Conservation (phyloP, 2,329 filamentous ascomycete genomes). For the Xylaria sp. region DNA sequence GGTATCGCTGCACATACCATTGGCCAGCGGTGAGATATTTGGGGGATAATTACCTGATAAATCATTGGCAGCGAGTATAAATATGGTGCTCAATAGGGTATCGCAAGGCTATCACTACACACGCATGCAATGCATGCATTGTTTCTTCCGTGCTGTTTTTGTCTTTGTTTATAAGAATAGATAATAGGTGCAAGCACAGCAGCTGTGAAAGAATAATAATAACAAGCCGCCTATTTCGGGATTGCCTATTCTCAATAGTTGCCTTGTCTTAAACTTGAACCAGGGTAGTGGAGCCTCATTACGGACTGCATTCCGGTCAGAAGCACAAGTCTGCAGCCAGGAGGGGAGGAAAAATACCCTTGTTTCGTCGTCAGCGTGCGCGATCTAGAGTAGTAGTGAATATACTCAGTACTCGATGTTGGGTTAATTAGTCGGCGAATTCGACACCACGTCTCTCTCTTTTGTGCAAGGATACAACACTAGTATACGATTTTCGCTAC, state of each 20-base stretch:
- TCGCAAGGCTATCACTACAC: constrained; percentile 7
- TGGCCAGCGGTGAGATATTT: constrained; percentile 21
- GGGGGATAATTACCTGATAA: constrained; percentile 21
- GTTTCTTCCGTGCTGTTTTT: not conserved
- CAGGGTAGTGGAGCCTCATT: constrained; percentile 39
- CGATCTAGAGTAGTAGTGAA: constrained; percentile 1
- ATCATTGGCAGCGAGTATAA: constrained; percentile 11
- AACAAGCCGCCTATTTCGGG: not conserved
- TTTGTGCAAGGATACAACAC: not conserved
- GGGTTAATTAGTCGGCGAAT: constrained; percentile 25
- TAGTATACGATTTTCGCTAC: not conserved
- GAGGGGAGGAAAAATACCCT: constrained; percentile 4
- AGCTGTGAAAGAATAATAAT: constrained; percentile 4
- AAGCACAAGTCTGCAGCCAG: constrained; percentile 16
- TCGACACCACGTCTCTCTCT: not conserved
- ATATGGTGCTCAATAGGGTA: constrained; percentile 5
- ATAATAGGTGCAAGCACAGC: not conserved
- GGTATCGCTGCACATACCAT: constrained; percentile 28
- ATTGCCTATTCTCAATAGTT: not conserved
- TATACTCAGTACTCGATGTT: constrained; percentile 8
- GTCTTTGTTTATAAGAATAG: not conserved
- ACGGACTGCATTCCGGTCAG: constrained; percentile 21
- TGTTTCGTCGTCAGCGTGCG: constrained; percentile 9
- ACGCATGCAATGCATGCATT: not conserved
- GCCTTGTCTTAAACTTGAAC: constrained; percentile 23